These are phyloP conservation scores for Agroathelia rolfsii DNA, from an alignment of 1,284 basidiomycete species.

Conservation along the genomic window DNA sequence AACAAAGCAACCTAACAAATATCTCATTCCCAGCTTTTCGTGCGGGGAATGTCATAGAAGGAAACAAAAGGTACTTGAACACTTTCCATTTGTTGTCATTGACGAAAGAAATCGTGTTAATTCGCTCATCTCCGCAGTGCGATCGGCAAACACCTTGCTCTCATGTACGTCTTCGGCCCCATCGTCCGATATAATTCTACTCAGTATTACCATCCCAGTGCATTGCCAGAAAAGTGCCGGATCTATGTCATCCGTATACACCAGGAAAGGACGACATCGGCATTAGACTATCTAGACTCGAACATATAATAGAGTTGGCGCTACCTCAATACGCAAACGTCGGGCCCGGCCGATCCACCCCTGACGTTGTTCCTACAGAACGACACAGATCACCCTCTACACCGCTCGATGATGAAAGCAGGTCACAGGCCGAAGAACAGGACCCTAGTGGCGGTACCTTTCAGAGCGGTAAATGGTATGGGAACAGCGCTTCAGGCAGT, in stretches of 20 bases:
- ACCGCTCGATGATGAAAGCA: slow-evolving; percentile 47
- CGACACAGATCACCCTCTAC: slow-evolving; percentile 37
- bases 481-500: slow-evolving; percentile 70
- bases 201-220: slow-evolving; percentile 35
- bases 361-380: slow-evolving; percentile 21
- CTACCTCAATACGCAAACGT: slow-evolving; percentile 57
- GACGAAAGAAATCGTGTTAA: slow-evolving; percentile 16
- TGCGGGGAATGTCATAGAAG: slow-evolving; percentile 78
- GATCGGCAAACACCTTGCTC: slow-evolving; percentile 74
- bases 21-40: slow-evolving; percentile 50
- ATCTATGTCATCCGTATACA: slow-evolving; percentile 76
- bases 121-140: slow-evolving; percentile 41
- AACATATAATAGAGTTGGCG: slow-evolving; percentile 70
- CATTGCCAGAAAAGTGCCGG: slow-evolving; percentile 71
- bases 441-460: slow-evolving; percentile 67
- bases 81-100: slow-evolving; percentile 4
- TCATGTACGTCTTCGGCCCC: slow-evolving; percentile 41
- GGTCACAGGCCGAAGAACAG: slow-evolving; percentile 62
- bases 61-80: slow-evolving; percentile 59
- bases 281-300: slow-evolving; percentile 59
- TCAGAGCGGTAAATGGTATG: slow-evolving; percentile 76
- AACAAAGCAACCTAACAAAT: background rate
- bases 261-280: slow-evolving; percentile 76
- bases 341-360: slow-evolving; percentile 24
- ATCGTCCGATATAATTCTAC: slow-evolving; percentile 8